phyloP scores from a whole-genome alignment of 2,329 filamentous ascomycete genomes.

The Calonectria honghensis region DNA sequence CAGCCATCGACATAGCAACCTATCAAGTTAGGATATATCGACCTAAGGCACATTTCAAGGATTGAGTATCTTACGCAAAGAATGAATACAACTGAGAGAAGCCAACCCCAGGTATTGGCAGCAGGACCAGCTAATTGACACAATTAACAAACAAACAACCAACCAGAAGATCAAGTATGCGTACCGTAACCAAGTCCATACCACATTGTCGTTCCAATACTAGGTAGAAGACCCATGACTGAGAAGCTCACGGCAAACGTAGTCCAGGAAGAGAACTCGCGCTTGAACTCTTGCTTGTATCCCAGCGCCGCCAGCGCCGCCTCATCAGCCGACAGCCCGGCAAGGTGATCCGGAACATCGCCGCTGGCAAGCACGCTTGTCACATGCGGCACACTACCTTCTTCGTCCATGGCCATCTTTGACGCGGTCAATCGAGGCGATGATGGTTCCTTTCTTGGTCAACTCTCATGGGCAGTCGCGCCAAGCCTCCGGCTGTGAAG shows the following conservation, averaged over 20 bases:
- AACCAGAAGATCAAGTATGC: neutral
- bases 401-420: slow-evolving; percentile 33
- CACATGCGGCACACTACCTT: slow-evolving; percentile 22
- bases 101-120: slow-evolving; percentile 42
- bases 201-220: slow-evolving; percentile 43
- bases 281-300: slow-evolving; percentile 43
- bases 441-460: neutral
- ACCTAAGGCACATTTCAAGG: accelerated
- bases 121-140: slow-evolving; percentile 29
- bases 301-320: slow-evolving; percentile 38
- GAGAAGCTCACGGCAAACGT: slow-evolving; percentile 40
- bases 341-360: slow-evolving; percentile 34
- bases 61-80: slow-evolving; percentile 34
- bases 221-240: slow-evolving; percentile 41
- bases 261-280: slow-evolving; percentile 38
- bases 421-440: neutral
- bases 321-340: slow-evolving; percentile 34
- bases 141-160: neutral
- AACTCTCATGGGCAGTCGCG: neutral
- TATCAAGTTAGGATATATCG: neutral
- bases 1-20: slow-evolving; percentile 43
- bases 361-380: slow-evolving; percentile 34
- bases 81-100: slow-evolving; percentile 40
- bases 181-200: slow-evolving; percentile 40
- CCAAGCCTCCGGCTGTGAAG: neutral